Conservation (phyloP, 176 grass and related monocot genomes). For the Aegilops umbellulata region DNA sequence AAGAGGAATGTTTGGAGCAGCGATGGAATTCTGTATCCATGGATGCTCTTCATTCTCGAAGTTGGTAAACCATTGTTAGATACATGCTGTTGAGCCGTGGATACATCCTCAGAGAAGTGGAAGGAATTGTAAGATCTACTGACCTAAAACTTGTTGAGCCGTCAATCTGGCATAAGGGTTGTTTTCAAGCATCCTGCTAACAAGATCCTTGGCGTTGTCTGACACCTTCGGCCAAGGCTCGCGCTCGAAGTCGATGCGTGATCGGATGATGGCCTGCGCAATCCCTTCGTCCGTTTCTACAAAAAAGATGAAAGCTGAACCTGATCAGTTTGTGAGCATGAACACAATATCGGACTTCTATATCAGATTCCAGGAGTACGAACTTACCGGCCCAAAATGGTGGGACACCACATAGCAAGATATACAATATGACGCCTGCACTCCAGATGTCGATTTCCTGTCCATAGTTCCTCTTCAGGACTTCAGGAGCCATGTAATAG, state of each 20-base stretch:
- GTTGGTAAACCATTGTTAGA: slow-evolving; percentile 30
- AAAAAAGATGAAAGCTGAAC: not conserved
- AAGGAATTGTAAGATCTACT: slow-evolving; percentile 3
- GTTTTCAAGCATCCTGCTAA: slow-evolving; percentile 79
- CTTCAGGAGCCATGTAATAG: slow-evolving; percentile 65
- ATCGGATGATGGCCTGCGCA: slow-evolving; percentile 72
- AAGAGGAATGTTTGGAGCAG: slow-evolving; percentile 63
- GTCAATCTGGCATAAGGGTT: slow-evolving; percentile 60
- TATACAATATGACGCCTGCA: slow-evolving; percentile 57
- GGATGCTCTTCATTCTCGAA: slow-evolving; percentile 59
- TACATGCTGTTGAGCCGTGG: too few species aligned
- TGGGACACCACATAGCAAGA: slow-evolving; percentile 54
- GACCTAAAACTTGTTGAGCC: slow-evolving; percentile 79
- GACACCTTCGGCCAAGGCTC: slow-evolving; percentile 91
- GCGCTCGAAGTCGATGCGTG: slow-evolving; percentile 52
- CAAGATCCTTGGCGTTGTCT: slow-evolving; percentile 84
- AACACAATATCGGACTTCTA: not conserved
- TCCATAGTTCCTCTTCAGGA: slow-evolving; percentile 56
- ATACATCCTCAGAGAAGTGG: not conserved
- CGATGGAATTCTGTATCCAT: slow-evolving; percentile 72
- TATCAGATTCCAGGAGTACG: too few species aligned
- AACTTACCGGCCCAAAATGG: slow-evolving; percentile 56
- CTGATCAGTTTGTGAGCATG: not conserved
- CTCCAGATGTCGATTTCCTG: slow-evolving; percentile 60
- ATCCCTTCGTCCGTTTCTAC: slow-evolving; percentile 91